Evolutionary conservation across 2,329 filamentous ascomycete genomes (phyloP), one percentile per base, ranked within the genome.

Genomic region (Aspergillus sp.): DNA sequence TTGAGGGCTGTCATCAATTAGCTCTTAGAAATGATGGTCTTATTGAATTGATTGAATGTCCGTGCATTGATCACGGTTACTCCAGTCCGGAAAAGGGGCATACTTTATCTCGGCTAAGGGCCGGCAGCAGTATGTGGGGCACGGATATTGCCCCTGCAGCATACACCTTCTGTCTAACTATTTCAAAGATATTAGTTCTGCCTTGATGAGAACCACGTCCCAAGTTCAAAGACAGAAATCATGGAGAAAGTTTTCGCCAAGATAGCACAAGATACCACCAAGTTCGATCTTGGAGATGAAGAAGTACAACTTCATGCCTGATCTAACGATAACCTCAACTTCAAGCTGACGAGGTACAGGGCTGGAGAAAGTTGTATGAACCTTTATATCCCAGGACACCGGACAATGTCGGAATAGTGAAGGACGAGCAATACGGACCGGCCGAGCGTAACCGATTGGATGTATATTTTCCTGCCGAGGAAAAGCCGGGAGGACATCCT

Each of bases 401-500:
- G 6, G 5, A 15, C 4, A 55, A 49, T 19, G 23, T 59, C 15
- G 28, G 13, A 6, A n/a, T 50, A 8, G 17, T 59, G 9, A 32
- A 43, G 7, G 51, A 59, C 30, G 43, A 39, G 23, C 38, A 8
- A 1, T 59, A 59, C 32, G 57, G 57, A 2, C 57, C 57, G 9
- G 39, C 50, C 19, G 57, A 55, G 19, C 50, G 57, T 10, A 59
- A 59, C 36, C n/a, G 19, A 8, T 41, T 59, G 9, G 57, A 59
- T 17, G 30, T 59, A 3, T 59, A 30, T 30, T 30, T 30, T 10
- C 28, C 28, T 30, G 9, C 10, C 28, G 28, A 30, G 28, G 28
- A 30, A 10, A 30, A 30, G 9, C 28, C 28, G 28, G 28, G 28
- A 30, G 28, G 9, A 30, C 48, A 55, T 12, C 51, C 57, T 4